A percentile compares a stretch with the other conserved stretches of the same genome.
Evolutionary conservation across 2,329 filamentous ascomycete genomes (phyloP).

Genomic region (Chaetothyriales sp.): DNA sequence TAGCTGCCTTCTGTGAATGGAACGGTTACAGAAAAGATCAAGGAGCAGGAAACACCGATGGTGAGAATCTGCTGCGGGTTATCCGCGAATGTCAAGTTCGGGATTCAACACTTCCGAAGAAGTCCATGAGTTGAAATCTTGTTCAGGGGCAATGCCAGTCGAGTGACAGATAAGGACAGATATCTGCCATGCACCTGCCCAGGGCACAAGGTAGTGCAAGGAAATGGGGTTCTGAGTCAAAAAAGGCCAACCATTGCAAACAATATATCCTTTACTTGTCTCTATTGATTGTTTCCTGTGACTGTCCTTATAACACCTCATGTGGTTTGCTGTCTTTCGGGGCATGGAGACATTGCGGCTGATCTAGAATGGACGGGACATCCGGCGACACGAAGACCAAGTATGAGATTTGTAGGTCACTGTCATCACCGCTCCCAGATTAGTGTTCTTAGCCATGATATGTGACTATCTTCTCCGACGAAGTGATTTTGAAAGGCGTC

Average conservation of each 20-base stretch:
- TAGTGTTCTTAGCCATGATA: too few species aligned
- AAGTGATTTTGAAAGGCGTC: too few species aligned
- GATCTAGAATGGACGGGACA: background rate
- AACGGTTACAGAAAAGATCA: slow-evolving; percentile 21
- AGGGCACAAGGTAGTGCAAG: slow-evolving; percentile 17
- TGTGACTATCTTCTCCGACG: too few species aligned
- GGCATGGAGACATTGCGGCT: background rate
- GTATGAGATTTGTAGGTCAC: too few species aligned
- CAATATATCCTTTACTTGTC: background rate
- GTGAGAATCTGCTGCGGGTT: slow-evolving; percentile 14
- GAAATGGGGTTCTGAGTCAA: background rate
- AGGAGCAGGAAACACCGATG: slow-evolving; percentile 17
- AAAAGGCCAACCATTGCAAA: too few species aligned
- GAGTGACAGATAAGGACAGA: slow-evolving; percentile 16
- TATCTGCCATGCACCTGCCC: slow-evolving; percentile 20
- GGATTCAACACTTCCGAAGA: slow-evolving; percentile 18
- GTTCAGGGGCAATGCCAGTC: slow-evolving; percentile 7
- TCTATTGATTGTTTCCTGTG: background rate
- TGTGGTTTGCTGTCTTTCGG: background rate
- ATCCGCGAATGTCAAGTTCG: slow-evolving; percentile 14
- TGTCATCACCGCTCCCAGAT: too few species aligned
- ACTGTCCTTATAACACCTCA: background rate
- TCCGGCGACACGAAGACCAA: too few species aligned
- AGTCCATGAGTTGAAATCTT: slow-evolving; percentile 6
- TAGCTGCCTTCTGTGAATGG: slow-evolving; percentile 22